Conservation (phyloP, 805 yeast genomes). For the Pichia manshurica region DNA sequence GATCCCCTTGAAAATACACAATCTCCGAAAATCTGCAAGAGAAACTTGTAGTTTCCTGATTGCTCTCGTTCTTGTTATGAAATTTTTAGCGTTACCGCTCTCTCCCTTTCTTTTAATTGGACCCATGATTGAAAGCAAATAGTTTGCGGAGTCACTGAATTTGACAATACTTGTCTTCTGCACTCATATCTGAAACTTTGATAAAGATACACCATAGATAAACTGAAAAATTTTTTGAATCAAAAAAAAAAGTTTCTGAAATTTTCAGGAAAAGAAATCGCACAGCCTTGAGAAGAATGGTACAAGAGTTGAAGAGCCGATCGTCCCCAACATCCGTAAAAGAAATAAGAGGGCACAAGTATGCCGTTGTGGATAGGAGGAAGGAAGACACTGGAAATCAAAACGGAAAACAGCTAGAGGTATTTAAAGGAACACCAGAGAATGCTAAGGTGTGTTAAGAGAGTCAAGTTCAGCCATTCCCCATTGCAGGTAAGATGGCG, state of each 20-base stretch:
- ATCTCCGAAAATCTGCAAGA: conserved; percentile 91
- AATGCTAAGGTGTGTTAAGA: too few relatives aligned
- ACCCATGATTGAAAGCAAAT: conserved; percentile 34
- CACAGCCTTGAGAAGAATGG: conserved; percentile 7
- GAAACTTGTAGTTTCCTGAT: conserved; percentile 87
- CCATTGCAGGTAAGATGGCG: neutral
- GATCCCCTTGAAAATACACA: conserved; percentile 96
- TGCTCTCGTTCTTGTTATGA: conserved; percentile 91
- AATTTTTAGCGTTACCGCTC: conserved; percentile 86
- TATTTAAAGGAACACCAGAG: too few relatives aligned
- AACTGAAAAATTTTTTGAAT: conserved; percentile 3
- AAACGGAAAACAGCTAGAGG: too few relatives aligned
- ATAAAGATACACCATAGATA: neutral
- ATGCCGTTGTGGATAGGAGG: too few relatives aligned
- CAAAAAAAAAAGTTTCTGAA: neutral
- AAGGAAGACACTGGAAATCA: too few relatives aligned
- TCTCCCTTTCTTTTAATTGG: conserved; percentile 78
- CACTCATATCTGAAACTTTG: too few relatives aligned
- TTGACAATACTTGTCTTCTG: too few relatives aligned
- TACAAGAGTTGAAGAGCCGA: neutral
- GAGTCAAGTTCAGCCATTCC: neutral
- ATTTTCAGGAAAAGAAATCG: neutral
- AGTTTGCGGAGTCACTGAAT: neutral
- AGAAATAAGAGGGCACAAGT: too few relatives aligned
- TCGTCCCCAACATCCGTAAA: too few relatives aligned